Conservation (phyloP, 495 filamentous ascomycete genomes). For the Penicillium nucicola region DNA sequence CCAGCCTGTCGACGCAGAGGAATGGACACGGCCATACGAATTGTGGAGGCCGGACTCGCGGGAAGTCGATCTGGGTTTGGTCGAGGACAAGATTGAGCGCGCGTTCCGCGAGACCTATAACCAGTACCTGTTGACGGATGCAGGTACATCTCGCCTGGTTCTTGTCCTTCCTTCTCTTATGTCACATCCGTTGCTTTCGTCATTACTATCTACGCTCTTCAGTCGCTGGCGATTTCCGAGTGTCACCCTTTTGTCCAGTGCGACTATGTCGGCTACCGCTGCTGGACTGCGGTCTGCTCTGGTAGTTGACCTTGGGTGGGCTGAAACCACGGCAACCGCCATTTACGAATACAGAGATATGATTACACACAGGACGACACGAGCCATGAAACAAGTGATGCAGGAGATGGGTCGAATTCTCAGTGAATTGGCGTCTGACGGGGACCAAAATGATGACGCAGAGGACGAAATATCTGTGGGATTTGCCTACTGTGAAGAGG, state of each 20-base stretch:
- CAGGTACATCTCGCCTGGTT: conserved; percentile 70
- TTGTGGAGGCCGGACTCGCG: conserved; percentile 77
- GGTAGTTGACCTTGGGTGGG: conserved; percentile 89
- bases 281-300: conserved; percentile 79
- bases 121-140: conserved; percentile 73
- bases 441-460: conserved; percentile 5
- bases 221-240: conserved; percentile 73
- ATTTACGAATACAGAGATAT: conserved; percentile 90
- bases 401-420: conserved; percentile 68
- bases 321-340: conserved; percentile 74
- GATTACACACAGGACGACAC: conserved; percentile 57
- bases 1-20: conserved; percentile 44
- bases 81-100: conserved; percentile 86
- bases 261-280: conserved; percentile 67
- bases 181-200: conserved; percentile 74
- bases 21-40: conserved; percentile 73
- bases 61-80: conserved; percentile 67
- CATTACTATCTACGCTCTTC: conserved; percentile 72
- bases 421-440: conserved; percentile 27
- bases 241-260: conserved; percentile 74
- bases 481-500: conserved; percentile 78
- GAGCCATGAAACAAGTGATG: conserved; percentile 68
- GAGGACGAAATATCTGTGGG: conserved; percentile 41
- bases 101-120: conserved; percentile 80
- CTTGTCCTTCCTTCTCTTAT: conserved; percentile 74